Evolutionary conservation across 768 basidiomycete genomes (phyloP), one percentile per base, ranked within the genome.

Genomic region (Suillus americanus): DNA sequence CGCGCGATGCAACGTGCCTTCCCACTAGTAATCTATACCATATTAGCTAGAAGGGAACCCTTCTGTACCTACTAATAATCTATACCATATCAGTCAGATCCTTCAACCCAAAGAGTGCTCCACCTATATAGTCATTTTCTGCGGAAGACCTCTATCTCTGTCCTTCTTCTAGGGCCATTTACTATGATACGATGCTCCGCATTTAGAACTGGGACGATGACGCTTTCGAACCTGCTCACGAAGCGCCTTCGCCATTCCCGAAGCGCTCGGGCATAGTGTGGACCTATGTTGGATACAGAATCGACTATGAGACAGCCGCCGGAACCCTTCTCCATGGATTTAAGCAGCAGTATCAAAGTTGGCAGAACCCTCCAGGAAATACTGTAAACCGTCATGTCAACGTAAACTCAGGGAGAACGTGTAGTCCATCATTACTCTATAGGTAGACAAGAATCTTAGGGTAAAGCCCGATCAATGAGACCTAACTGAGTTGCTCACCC

Each of bases 191-290:
- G 86, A 68, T 90, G 85, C 69, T 91, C 87, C 20, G 77, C 75
- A 69, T 80, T 78, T 62, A 92, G 75, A 0, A 88, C 83, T 5
- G 88, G 87, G 2, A 82, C 81, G 61, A 92, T 85, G 37, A 83
- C 79, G 13, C 73, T 74, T 37, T 87, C 85, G 70, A 90, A 94
- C 33, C 79, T 76, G 25, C 77, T 75, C 56, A 85, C 70, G 76
- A 92, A 92, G 10, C 88, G 80, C 30, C 76, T 72, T 13, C 86
- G 79, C 91, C 92, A 93, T 77, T 92, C 90, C 25, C 91, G 83
- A 8, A 93, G 80, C 16, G 92, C 92, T n/a, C 90, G 86, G 10
- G 90, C 86, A 72, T 91, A 92, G 71, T 92, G 87, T 35, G 87
- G 86, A 2, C 89, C 89, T 68, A 91, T 90, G 77, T 91, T 91